Base-by-base conservation (phyloP, 441 rosid species). In the Aquilaria agallochum region DNA sequence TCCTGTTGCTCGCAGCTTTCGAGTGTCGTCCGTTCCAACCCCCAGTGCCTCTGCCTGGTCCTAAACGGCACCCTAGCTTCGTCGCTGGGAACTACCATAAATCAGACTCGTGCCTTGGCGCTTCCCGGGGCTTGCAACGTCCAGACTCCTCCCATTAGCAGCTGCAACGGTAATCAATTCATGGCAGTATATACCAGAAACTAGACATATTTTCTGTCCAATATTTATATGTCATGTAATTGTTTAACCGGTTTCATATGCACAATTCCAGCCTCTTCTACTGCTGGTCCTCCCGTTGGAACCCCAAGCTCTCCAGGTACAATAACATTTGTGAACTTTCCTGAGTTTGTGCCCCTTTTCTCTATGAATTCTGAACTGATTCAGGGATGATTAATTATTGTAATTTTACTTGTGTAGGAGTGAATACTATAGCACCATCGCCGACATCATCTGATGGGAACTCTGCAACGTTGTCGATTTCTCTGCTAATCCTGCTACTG, bases 1-100 rank as follows among this genome's bases (percentile, higher is more conserved):
- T 72, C 74, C 5, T 85, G 91, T 78, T 85, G 91, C 79, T 71
- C 86, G 11, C 84, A 77, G 58, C 71, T 80, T 2, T 69, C 77
- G 15, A 78, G 27, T 8, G 84, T 82, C 8, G 84, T 82, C 12
- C 59, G 30, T n/a, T 82, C 86, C 13, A 66, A 74, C 62, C 86
- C 90, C 0, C 63, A 60, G 58, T 82, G 90, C 72, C 80, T 85
- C 50, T 82, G 88, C 64, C 45, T 56, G n/a, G 77, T 72, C 30
- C 73, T 85, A 36, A 72, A 70, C 20, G 81, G 79, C 2, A 36
- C 42, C 42, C 82, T 79, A 7, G 73, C 72, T 36, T 32, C 81
- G 0, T 76, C 83, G 3, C 50, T 86, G 4, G 88, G 87, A n/a
- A 51, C 79, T 53, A 74, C 47, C 31, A 72, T 86, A 30, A 83